Percentiles rank a stretch among this genome's conserved stretches.
These are phyloP conservation scores for Fusarium zealandicum DNA, from an alignment of 2,329 filamentous ascomycete genomes.

Conservation along the genomic window DNA sequence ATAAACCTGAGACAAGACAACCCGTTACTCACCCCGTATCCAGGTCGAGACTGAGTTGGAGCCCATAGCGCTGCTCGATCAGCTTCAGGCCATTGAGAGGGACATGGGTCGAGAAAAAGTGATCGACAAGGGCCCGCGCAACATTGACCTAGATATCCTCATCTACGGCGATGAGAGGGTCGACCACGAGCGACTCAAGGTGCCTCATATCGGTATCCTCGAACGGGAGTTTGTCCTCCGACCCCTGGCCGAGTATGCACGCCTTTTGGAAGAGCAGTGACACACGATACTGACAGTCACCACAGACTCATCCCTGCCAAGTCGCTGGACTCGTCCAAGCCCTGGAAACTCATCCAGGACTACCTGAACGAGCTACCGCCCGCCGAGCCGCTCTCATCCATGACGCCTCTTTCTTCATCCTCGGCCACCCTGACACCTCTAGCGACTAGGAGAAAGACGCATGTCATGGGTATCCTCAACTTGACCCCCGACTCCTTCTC, in stretches of 20 bases:
- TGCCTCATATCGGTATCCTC: conserved; percentile 85
- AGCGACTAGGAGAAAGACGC: conserved; percentile 67
- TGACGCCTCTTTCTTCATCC: conserved; percentile 61
- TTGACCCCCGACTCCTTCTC: conserved; percentile 97
- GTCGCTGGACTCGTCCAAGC: conserved; percentile 59
- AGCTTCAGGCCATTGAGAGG: conserved; percentile 84
- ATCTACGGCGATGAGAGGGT: conserved; percentile 76
- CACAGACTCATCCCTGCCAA: conserved; percentile 63
- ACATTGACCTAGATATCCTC: conserved; percentile 93
- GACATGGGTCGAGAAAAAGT: conserved; percentile 80
- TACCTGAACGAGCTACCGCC: conserved; percentile 66
- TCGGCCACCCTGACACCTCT: conserved; percentile 65
- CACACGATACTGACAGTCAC: conserved; percentile 1
- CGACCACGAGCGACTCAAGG: conserved; percentile 73
- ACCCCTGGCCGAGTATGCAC: conserved; percentile 77
- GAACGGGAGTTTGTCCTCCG: conserved; percentile 94
- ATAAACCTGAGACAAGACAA: not conserved
- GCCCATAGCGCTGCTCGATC: conserved; percentile 78
- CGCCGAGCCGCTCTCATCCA: conserved; percentile 60
- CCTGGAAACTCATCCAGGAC: conserved; percentile 68
- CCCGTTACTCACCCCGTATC: conserved; percentile 15
- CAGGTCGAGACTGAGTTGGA: conserved; percentile 82
- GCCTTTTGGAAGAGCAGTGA: not conserved
- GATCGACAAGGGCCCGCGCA: conserved; percentile 91
- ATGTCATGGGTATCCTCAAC: conserved; percentile 94